Evolutionary conservation across 441 rosid genomes (phyloP), one percentile per base, ranked within the genome.

Genomic region (Syzygium malaccense): DNA sequence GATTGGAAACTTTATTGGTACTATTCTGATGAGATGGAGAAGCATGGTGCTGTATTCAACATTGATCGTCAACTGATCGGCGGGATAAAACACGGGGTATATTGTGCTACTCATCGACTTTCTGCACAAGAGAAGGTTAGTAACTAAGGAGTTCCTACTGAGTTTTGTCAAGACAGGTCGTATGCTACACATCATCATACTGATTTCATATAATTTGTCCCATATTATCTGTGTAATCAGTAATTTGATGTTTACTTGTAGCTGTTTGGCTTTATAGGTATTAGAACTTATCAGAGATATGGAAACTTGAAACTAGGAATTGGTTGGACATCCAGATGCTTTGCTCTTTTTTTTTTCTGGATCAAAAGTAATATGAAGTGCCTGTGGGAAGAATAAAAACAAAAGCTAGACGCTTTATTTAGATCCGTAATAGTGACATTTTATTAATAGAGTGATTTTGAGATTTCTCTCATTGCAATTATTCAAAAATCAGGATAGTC

Each of bases 61-160:
- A 5, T 8, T 0, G 0, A 71, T 11, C 0, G 1, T 37, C 80
- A 20, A 3, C 15, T 20, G 13, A 19, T 71, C 4, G 80, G 80
- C 80, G 28, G 20, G 20, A 20, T 71, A 15, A 71, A 71, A 37
- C 17, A 71, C 7, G 3, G 80, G 14, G 28, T 37, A 37, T 71
- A 5, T 11, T 3, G 6, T 71, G 80, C 80, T 71, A 0, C 15
- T 71, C 8, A 71, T 37, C 0, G 3, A 71, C 80, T 71, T 71
- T 71, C 80, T 37, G 80, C 80, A 0, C 2, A 71, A 10, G 49
- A 71, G 3, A 13, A 1, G 80, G 80, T 20, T 19, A 71, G 49
- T 68, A 68, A 33, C 79, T 33, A n/a, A n/a, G n/a, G 71, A 33
- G 4, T 33, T 33, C 79, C 48, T 37, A 4, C 48, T 0, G 0